Base-by-base conservation (phyloP, 2,329 filamentous ascomycete genomes). In the Falciphora oryzae region DNA sequence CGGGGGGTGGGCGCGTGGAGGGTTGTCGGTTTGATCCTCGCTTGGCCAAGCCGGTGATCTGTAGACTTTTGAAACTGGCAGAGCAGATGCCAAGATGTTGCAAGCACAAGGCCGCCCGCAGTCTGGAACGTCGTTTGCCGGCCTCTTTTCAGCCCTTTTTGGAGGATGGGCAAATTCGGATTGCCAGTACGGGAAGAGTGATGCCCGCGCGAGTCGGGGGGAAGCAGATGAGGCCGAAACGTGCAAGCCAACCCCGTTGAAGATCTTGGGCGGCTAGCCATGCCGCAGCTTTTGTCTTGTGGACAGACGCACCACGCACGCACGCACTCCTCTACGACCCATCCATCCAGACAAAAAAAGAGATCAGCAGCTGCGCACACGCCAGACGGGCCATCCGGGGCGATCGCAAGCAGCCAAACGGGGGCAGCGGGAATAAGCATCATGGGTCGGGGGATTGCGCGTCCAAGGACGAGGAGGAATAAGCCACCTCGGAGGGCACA, bases 11-110 rank as follows among this genome's bases (percentile, higher is more conserved):
- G 38, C 38, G 4, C 44, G 44, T 53, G 22, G 18, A 53, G 22
- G 18, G 7, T 4, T 8, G 22, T 27, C 27, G 7, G 57, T 58
- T 58, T 58, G 57, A 58, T 58, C 57, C 57, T 58, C 57, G 57
- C 57, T 3, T 25, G 57, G 57, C 57, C 57, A 58, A 58, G 57
- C 27, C 25, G 57, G n/a, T 58, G 57, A 58, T 29, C 22, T n/a
- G 44, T 11, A 25, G 18, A 25, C 7, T 53, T 53, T 53, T 53
- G 44, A 53, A 53, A 53, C 44, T 53, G 18, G 22, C 44, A 53
- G 44, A 53, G 22, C 44, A 53, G 44, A 22, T 25, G 44, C 44
- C 44, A 53, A 53, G 44, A 53, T 4, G 22, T 53, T n/a, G 44
- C 44, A 22, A 44, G 22, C 44, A n/a, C 44, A n/a, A n/a, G 22